These are phyloP conservation scores for Mycena venus DNA, from an alignment of 768 basidiomycete genomes.

Conservation along the genomic window DNA sequence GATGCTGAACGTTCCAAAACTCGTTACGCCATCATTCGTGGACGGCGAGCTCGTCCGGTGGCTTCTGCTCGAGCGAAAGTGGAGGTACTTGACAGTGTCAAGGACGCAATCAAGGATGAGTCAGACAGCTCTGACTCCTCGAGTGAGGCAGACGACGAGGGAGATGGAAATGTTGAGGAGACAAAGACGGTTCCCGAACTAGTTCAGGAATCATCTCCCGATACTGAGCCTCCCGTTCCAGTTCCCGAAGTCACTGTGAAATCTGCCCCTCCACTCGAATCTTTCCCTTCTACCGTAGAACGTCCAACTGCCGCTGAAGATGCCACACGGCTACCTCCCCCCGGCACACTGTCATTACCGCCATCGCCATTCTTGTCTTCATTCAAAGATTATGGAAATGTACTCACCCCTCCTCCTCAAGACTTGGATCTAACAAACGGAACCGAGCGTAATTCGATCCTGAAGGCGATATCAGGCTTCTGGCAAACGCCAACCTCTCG, in stretches of 20 bases:
- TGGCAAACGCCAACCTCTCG: constrained; percentile 73
- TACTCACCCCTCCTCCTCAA: constrained; percentile 61
- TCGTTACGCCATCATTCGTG: constrained; percentile 88
- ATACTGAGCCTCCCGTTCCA: constrained; percentile 39
- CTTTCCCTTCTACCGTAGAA: constrained; percentile 5
- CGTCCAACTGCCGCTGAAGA: constrained; percentile 27
- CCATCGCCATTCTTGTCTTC: constrained; percentile 70
- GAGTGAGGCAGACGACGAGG: constrained; percentile 70
- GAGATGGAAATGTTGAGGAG: constrained; percentile 63
- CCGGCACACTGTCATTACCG: constrained; percentile 58
- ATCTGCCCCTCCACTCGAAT: constrained; percentile 39
- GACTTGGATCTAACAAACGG: constrained; percentile 68
- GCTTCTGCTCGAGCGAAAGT: constrained; percentile 90
- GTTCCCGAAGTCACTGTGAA: constrained; percentile 41
- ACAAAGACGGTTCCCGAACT: constrained; percentile 40
- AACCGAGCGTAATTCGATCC: constrained; percentile 78
- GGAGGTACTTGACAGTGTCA: constrained; percentile 88
- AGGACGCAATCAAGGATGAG: constrained; percentile 91
- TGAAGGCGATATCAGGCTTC: constrained; percentile 87
- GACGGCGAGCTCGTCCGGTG: constrained; percentile 90
- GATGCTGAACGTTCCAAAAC: constrained; percentile 83
- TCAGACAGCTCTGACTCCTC: constrained; percentile 79
- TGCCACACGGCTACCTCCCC: constrained; percentile 22
- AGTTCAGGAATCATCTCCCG: constrained; percentile 42
- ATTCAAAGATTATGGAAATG: constrained; percentile 50